Evolutionary conservation across 495 filamentous ascomycete genomes (phyloP).

Genomic region (Neurospora sp.): DNA sequence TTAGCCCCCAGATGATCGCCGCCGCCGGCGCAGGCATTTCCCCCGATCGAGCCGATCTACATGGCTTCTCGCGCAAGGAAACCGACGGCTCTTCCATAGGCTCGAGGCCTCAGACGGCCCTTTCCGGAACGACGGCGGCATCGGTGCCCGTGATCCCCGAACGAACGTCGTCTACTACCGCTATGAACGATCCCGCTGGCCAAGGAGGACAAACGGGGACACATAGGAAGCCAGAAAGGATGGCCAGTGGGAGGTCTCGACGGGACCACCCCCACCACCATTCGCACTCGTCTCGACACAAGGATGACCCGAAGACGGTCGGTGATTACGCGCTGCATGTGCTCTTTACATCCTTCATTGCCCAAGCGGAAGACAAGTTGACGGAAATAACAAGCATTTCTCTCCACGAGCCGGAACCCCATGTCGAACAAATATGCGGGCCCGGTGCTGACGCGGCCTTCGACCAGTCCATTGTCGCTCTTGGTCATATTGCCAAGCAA

Average conservation of each 20-base stretch:
- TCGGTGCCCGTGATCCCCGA: conserved; percentile 25
- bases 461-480: conserved; percentile 85
- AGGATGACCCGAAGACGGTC: conserved; percentile 73
- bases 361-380: conserved; percentile 88
- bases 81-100: conserved; percentile 21
- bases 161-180: conserved; percentile 22
- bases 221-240: conserved; percentile 47
- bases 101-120: conserved; percentile 29
- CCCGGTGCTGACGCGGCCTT: conserved; percentile 82
- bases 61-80: conserved; percentile 32
- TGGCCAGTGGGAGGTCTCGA: conserved; percentile 54
- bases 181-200: conserved; percentile 8
- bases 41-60: conserved; percentile 34
- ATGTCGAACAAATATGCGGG: conserved; percentile 81
- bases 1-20: conserved; percentile 75
- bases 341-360: conserved; percentile 81
- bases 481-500: conserved; percentile 85
- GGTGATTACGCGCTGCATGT: conserved; percentile 96
- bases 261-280: conserved; percentile 68
- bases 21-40: conserved; percentile 45
- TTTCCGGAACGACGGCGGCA: conserved; percentile 32
- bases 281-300: conserved; percentile 69
- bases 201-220: conserved; percentile 11
- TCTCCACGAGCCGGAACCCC: conserved; percentile 57
- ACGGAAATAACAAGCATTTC: conserved; percentile 67